phyloP scores from a whole-genome alignment of 2,329 filamentous ascomycete genomes.

The Cryphonectria naterciae region DNA sequence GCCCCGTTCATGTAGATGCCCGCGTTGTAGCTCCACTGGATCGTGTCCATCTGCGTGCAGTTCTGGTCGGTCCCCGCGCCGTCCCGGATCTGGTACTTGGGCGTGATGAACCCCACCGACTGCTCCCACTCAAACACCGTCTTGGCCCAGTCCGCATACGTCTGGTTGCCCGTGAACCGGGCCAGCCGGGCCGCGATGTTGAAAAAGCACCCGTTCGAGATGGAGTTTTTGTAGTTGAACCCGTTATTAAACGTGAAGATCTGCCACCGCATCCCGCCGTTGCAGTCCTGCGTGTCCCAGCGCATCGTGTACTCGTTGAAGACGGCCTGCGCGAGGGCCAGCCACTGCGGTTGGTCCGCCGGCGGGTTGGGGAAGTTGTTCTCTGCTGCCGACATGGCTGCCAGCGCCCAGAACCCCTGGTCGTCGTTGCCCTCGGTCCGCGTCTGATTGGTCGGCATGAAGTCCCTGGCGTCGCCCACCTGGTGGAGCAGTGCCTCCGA shows the following conservation, averaged over 20 bases:
- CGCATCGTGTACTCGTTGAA: slow-evolving; percentile 77
- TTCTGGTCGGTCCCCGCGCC: slow-evolving; percentile 51
- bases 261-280: slow-evolving; percentile 83
- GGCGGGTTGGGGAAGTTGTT: slow-evolving; percentile 73
- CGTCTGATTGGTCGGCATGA: slow-evolving; percentile 70
- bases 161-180: slow-evolving; percentile 77
- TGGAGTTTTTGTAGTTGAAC: slow-evolving; percentile 69
- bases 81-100: slow-evolving; percentile 61
- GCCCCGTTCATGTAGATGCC: slow-evolving; percentile 67
- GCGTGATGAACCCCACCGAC: slow-evolving; percentile 58
- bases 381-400: slow-evolving; percentile 78
- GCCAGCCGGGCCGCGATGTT: slow-evolving; percentile 73
- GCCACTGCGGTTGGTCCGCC: slow-evolving; percentile 68
- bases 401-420: slow-evolving; percentile 85
- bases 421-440: slow-evolving; percentile 70
- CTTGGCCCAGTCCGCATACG: slow-evolving; percentile 77
- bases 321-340: slow-evolving; percentile 76
- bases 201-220: slow-evolving; percentile 72
- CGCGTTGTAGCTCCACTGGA: slow-evolving; percentile 72
- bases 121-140: slow-evolving; percentile 70
- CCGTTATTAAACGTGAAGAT: slow-evolving; percentile 79
- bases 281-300: slow-evolving; percentile 70
- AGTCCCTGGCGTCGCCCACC: slow-evolving; percentile 61
- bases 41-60: slow-evolving; percentile 57
- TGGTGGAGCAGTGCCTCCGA: slow-evolving; percentile 65